Percentiles rank a stretch among this genome's conserved stretches.
Evolutionary conservation across 2,329 filamentous ascomycete species (phyloP).

Genomic region (Trichocomaceae sp.): DNA sequence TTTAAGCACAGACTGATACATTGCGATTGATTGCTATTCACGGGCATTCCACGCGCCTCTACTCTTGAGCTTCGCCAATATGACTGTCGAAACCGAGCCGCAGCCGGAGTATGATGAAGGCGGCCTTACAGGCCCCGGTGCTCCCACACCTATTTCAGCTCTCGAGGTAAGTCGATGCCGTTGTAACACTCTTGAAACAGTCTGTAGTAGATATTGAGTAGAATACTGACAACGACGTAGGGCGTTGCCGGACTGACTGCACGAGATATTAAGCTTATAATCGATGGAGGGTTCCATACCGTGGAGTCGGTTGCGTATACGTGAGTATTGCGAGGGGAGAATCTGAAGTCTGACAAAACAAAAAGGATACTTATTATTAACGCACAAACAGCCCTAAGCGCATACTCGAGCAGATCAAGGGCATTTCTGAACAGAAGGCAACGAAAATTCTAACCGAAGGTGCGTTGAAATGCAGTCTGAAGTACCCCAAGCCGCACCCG

Average conservation of each 20-base stretch:
- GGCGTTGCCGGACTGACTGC: slow-evolving; percentile 86
- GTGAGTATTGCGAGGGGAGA: slow-evolving; percentile 36
- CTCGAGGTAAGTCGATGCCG: slow-evolving; percentile 62
- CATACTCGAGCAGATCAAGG: slow-evolving; percentile 88
- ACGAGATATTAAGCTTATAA: slow-evolving; percentile 84
- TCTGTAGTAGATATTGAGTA: background rate
- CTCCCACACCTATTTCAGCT: slow-evolving; percentile 79
- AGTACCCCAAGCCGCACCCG: background rate
- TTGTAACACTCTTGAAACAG: background rate
- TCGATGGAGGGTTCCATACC: slow-evolving; percentile 90
- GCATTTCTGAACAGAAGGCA: slow-evolving; percentile 95
- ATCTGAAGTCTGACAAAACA: background rate
- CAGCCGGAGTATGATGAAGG: slow-evolving; percentile 71
- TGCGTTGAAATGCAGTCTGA: slow-evolving; percentile 31
- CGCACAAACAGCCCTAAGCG: slow-evolving; percentile 53
- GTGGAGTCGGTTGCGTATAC: slow-evolving; percentile 96
- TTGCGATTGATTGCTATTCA: no score
- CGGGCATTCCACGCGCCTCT: no score
- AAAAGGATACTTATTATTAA: slow-evolving; percentile 5
- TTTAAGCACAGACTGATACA: background rate
- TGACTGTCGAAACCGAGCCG: slow-evolving; percentile 53
- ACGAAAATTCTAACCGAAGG: slow-evolving; percentile 85
- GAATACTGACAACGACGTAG: slow-evolving; percentile 41
- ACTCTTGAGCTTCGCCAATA: slow-evolving; percentile 14
- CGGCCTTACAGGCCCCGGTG: slow-evolving; percentile 72